A percentile compares a stretch with the other conserved stretches of the same genome.
Evolutionary conservation across 2,329 filamentous ascomycete genomes (phyloP).

Genomic region (Penicillium sp.): DNA sequence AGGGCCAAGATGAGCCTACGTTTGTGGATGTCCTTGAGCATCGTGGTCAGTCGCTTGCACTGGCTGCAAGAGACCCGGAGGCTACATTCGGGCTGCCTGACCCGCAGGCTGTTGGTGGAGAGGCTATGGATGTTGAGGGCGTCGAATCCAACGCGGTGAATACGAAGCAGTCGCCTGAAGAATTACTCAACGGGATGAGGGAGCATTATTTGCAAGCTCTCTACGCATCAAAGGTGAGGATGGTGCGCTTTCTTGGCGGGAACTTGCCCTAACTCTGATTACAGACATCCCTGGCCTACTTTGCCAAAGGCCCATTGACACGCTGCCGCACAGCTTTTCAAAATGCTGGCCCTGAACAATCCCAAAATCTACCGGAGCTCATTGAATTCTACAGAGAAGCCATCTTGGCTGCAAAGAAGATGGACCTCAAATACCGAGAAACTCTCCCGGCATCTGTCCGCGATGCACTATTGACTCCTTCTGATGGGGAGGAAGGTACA

Average conservation of each 20-base stretch:
- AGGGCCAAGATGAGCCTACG: slow-evolving; percentile 8
- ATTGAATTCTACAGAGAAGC: slow-evolving; percentile 42
- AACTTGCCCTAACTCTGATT: slow-evolving; percentile 13
- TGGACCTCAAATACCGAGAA: slow-evolving; percentile 49
- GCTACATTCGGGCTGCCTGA: slow-evolving; percentile 7
- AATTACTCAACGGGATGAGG: slow-evolving; percentile 36
- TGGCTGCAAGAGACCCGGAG: slow-evolving; percentile 2
- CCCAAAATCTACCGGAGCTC: slow-evolving; percentile 28
- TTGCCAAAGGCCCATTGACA: slow-evolving; percentile 51
- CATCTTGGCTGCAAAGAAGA: slow-evolving; percentile 46
- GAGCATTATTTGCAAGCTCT: slow-evolving; percentile 45
- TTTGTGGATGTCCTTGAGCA: slow-evolving; percentile 22
- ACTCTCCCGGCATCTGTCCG: slow-evolving; percentile 42
- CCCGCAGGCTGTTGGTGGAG: slow-evolving; percentile 15
- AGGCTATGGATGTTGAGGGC: slow-evolving; percentile 14
- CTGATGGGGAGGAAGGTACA: slow-evolving; percentile 37
- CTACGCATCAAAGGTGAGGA: slow-evolving; percentile 43
- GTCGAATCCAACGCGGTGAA: slow-evolving; percentile 9
- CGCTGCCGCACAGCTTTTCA: slow-evolving; percentile 45
- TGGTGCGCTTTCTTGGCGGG: background rate
- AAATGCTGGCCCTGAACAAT: slow-evolving; percentile 22
- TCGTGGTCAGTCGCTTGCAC: slow-evolving; percentile 14
- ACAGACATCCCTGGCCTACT: slow-evolving; percentile 51
- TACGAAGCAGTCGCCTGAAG: slow-evolving; percentile 32
- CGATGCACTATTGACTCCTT: slow-evolving; percentile 36